Percentiles rank a stretch among this genome's conserved stretches.
These are phyloP conservation scores for Kluyveromyces sp. DNA, from an alignment of 1,139 yeast genomes.

Conservation along the genomic window DNA sequence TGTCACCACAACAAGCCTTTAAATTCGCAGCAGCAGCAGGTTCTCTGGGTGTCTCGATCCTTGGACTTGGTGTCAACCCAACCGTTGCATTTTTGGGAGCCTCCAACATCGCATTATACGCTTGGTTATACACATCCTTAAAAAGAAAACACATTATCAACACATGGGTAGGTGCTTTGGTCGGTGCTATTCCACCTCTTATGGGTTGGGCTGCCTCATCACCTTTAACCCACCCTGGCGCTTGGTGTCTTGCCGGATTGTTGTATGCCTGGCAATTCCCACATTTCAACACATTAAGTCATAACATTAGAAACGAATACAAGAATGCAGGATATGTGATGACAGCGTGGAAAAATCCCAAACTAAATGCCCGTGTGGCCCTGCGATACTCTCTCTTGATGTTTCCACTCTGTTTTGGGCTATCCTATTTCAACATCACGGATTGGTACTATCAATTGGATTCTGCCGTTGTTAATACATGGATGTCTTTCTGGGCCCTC, in stretches of 20 bases:
- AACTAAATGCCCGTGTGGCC: slow-evolving; percentile 87
- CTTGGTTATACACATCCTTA: slow-evolving; percentile 86
- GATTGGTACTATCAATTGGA: slow-evolving; percentile 77
- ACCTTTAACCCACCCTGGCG: slow-evolving; percentile 76
- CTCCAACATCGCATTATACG: slow-evolving; percentile 69
- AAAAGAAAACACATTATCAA: slow-evolving; percentile 78
- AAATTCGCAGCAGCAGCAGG: slow-evolving; percentile 73
- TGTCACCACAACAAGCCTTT: slow-evolving; percentile 72
- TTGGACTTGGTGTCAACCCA: slow-evolving; percentile 78
- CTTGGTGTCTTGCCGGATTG: slow-evolving; percentile 88
- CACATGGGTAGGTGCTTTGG: slow-evolving; percentile 98
- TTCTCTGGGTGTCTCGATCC: slow-evolving; percentile 54
- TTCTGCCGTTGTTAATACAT: slow-evolving; percentile 71
- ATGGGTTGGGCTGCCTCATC: slow-evolving; percentile 99
- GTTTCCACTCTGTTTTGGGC: slow-evolving; percentile 88
- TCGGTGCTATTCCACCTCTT: slow-evolving; percentile 96
- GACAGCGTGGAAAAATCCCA: slow-evolving; percentile 93
- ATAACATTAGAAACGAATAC: slow-evolving; percentile 80
- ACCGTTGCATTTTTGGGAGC: slow-evolving; percentile 74
- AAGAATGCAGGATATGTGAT: slow-evolving; percentile 90
- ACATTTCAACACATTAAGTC: slow-evolving; percentile 88
- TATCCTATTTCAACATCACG: slow-evolving; percentile 71
- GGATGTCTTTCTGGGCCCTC: slow-evolving; percentile 76
- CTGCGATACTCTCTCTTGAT: slow-evolving; percentile 77
- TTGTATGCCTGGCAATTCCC: slow-evolving; percentile 99